Evolutionary conservation across 78 protist species (phyloP), one percentile per base, ranked within the genome.

Genomic region (Anaeramoeba flamelloides): DNA sequence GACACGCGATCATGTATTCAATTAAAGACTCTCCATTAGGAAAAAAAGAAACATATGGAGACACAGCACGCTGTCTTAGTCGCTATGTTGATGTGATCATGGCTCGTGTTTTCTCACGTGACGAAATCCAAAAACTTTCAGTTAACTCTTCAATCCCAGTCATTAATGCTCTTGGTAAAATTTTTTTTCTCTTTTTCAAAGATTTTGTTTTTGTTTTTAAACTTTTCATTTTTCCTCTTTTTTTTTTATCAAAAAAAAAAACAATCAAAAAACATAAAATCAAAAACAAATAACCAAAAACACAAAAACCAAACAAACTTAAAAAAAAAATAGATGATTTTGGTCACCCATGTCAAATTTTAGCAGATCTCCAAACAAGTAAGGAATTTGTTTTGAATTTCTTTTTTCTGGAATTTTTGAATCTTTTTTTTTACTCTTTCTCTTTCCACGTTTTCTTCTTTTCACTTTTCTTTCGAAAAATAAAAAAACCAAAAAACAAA

Each of bases 101-200:
- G 1, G 91, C 86, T 17, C 77, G 92, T n/a, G 80, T 87, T 38
- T 83, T 87, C 79, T 26, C 0, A 32, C 65, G 86, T 17, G 3
- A 79, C 36, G 81, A 41, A 40, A 12, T 83, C 38, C 0, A 76
- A 41, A 90, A 87, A 38, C 84, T 90, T 8, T 83, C 88, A 30
- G 32, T 80, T 64, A 36, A 82, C 74, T 80, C 89, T 32, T 0
- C 74, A 1, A 85, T 88, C 2, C 94, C 94, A 17, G 80, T 91
- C 40, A 86, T 91, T 86, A 91, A 91, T 79, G 94, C 89, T 3
- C 85, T 91, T 12, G 90, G 84, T 32, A 90, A 91, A 79, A 74
- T n/a, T 31, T 86, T 86, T 79, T 91, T 88, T 64, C 74, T 30
- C 74, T 30, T 30, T 64, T 26, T 30, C n/a, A n/a, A n/a, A n/a